phyloP scores from a whole-genome alignment of 225 moss, liverwort and hornwort species.

The Anthoceros angustus region DNA sequence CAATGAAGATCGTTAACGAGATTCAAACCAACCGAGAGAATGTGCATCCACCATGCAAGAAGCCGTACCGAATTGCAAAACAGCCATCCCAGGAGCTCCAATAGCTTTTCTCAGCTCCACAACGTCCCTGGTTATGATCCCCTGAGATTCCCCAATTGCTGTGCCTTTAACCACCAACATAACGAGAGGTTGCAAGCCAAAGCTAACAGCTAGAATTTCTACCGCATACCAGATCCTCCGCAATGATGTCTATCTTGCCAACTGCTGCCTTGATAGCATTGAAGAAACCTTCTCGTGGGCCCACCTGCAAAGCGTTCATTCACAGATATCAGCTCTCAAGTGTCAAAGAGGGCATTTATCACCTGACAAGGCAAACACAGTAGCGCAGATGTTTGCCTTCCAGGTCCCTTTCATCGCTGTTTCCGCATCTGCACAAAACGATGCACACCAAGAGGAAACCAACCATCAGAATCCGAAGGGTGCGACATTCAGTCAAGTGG shows the following conservation, averaged over 20 bases:
- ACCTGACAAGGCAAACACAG: neutral
- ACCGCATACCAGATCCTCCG: conserved; percentile 45
- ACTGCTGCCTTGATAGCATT: conserved; percentile 51
- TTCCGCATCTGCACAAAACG: conserved; percentile 13
- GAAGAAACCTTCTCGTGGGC: conserved; percentile 53
- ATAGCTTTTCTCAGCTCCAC: conserved; percentile 42
- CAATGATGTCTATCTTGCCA: conserved; percentile 66
- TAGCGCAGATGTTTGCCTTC: conserved; percentile 17
- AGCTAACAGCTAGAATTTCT: neutral
- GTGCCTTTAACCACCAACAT: neutral
- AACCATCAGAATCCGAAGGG: neutral
- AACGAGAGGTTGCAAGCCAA: neutral
- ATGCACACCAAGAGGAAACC: neutral
- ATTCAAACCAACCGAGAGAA: neutral
- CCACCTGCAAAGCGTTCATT: conserved; percentile 15
- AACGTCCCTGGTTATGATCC: conserved; percentile 59
- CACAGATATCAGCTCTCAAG: neutral
- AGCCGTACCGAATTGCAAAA: conserved; percentile 54
- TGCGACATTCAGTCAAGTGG: neutral
- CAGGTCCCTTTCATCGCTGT: conserved; percentile 38
- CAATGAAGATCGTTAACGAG: neutral
- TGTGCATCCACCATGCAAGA: neutral
- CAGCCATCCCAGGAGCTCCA: conserved; percentile 63
- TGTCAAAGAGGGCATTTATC: no score
- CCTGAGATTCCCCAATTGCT: conserved; percentile 12